These are phyloP conservation scores for Eucalyptus caleyi DNA, from an alignment of 345 rosid species.

Conservation along the genomic window DNA sequence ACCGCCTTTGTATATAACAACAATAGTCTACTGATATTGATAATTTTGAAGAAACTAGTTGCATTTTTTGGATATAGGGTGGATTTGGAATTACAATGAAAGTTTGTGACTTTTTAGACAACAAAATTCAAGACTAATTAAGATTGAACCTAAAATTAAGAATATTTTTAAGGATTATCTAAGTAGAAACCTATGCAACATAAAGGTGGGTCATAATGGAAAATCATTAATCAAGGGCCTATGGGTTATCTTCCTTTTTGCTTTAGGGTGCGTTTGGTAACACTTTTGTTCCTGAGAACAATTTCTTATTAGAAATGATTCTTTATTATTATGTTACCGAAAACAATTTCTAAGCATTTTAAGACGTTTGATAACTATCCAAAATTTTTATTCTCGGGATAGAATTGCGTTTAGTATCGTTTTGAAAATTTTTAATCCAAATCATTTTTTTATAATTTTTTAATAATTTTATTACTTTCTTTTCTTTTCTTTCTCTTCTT, in stretches of 20 bases:
- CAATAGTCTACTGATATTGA: neutral
- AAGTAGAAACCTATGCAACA: neutral
- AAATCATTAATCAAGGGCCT: neutral
- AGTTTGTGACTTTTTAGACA: neutral
- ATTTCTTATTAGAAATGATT: too few relatives aligned
- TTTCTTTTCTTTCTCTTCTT: too few relatives aligned
- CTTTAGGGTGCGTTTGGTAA: accelerated
- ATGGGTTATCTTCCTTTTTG: neutral
- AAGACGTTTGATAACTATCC: accelerated
- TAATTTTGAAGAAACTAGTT: neutral
- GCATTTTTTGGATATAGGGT: neutral
- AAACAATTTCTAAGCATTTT: too few relatives aligned
- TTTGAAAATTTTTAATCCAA: too few relatives aligned
- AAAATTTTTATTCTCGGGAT: accelerated
- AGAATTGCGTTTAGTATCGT: accelerated
- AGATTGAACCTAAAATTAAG: neutral
- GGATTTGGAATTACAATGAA: neutral
- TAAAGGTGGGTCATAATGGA: neutral
- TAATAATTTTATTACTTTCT: too few relatives aligned
- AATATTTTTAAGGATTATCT: neutral
- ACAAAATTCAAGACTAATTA: neutral
- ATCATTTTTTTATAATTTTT: too few relatives aligned
- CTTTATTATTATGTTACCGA: too few relatives aligned
- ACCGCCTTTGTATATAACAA: neutral
- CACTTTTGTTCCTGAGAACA: accelerated